A percentile compares a stretch with the other conserved stretches of the same genome.
These are phyloP conservation scores for Botrytis byssoidea DNA, from an alignment of 2,329 filamentous ascomycete species.

Conservation along the genomic window DNA sequence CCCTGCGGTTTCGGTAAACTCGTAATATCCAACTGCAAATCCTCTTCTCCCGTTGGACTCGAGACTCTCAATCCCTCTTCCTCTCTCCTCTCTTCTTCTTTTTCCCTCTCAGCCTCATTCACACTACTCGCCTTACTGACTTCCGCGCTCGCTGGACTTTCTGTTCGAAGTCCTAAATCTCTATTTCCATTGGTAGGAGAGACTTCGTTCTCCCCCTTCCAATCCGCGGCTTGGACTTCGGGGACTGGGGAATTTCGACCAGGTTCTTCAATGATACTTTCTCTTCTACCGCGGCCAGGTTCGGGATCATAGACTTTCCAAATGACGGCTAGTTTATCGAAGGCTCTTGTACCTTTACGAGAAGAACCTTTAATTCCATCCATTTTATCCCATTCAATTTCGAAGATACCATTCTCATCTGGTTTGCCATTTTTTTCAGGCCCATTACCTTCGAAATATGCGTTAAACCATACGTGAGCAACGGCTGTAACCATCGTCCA, in stretches of 20 bases:
- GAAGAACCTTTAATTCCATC: conserved; percentile 92
- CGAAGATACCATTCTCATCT: conserved; percentile 68
- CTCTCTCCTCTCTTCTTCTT: conserved; percentile 26
- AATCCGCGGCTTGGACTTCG: conserved; percentile 67
- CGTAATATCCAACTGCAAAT: conserved; percentile 28
- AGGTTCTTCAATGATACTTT: conserved; percentile 61
- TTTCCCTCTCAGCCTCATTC: conserved; percentile 40
- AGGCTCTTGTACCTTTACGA: conserved; percentile 75
- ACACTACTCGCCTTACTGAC: conserved; percentile 74
- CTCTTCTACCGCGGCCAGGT: conserved; percentile 27
- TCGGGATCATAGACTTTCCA: conserved; percentile 58
- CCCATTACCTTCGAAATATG: conserved; percentile 82
- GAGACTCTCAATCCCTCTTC: conserved; percentile 34
- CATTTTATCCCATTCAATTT: conserved; percentile 74
- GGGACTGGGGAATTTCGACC: conserved; percentile 64
- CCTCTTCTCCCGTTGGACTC: conserved; percentile 34
- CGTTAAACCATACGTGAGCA: conserved; percentile 96
- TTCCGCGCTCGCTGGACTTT: conserved; percentile 62
- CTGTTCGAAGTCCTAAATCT: conserved; percentile 65
- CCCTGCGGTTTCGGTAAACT: conserved; percentile 29
- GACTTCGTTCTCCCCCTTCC: conserved; percentile 59
- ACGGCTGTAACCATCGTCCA: conserved; percentile 89
- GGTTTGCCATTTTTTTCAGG: conserved; percentile 66
- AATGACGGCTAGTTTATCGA: conserved; percentile 80
- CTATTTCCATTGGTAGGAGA: conserved; percentile 49